A percentile compares a stretch with the other conserved stretches of the same genome.
Evolutionary conservation across 352 stramenopile genomes (phyloP).

Genomic region (Pythium phragmiticola): DNA sequence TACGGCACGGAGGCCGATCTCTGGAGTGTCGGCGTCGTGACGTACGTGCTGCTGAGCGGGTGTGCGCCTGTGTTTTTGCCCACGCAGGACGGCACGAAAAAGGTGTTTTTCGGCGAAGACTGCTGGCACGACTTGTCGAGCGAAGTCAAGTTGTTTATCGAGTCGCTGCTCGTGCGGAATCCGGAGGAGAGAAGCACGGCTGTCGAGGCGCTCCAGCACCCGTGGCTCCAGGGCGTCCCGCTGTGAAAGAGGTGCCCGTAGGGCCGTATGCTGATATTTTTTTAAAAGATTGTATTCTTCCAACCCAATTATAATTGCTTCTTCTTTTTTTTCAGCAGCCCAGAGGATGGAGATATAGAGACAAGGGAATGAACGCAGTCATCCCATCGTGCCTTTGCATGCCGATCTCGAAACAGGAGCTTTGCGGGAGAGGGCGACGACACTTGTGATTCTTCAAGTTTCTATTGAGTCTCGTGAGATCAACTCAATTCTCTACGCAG

Average conservation of each 20-base stretch:
- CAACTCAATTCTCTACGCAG: too few relatives aligned
- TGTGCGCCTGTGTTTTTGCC: slow-evolving; percentile 76
- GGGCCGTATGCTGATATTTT: not conserved
- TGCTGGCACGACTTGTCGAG: slow-evolving; percentile 56
- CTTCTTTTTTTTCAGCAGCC: too few relatives aligned
- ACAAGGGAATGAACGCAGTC: too few relatives aligned
- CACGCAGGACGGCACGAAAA: slow-evolving; percentile 54
- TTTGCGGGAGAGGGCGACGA: too few relatives aligned
- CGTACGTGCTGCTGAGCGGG: slow-evolving; percentile 87
- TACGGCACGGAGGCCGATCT: slow-evolving; percentile 94
- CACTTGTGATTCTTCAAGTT: too few relatives aligned
- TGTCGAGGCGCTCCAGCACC: slow-evolving; percentile 65
- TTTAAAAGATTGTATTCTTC: not conserved
- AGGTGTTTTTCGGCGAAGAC: slow-evolving; percentile 77
- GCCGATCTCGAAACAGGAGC: too few relatives aligned
- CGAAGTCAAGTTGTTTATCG: slow-evolving; percentile 69
- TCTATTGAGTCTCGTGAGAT: too few relatives aligned
- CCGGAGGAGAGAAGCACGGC: slow-evolving; percentile 72
- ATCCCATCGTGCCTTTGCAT: too few relatives aligned
- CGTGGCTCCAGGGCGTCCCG: slow-evolving; percentile 44
- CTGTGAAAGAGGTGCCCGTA: slow-evolving; percentile 2
- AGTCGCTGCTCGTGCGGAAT: slow-evolving; percentile 71
- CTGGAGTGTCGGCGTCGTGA: slow-evolving; percentile 92
- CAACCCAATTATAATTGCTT: too few relatives aligned
- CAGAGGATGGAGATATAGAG: too few relatives aligned